phyloP scores from a whole-genome alignment of 139 green algal genomes.

The Chara braunii region DNA sequence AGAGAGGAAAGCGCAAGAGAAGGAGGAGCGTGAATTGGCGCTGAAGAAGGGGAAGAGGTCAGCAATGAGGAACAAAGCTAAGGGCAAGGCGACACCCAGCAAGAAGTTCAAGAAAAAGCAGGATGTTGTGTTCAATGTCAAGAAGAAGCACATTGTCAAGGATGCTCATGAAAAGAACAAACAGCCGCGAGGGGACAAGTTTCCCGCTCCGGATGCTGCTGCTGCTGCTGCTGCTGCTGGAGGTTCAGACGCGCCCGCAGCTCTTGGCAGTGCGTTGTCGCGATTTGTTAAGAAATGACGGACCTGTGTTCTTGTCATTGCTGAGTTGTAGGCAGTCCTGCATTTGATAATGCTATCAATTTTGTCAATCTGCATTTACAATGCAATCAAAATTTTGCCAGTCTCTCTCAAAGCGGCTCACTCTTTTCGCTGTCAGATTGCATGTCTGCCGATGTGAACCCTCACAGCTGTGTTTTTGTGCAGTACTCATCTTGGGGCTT shows the following conservation, averaged over 20 bases:
- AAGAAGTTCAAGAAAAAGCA: constrained; percentile 78
- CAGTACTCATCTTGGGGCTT: too few relatives aligned
- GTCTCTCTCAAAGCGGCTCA: too few relatives aligned
- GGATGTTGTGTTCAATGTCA: constrained; percentile 69
- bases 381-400: too few relatives aligned
- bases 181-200: background rate
- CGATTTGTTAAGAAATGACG: constrained; percentile 7
- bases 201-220: background rate
- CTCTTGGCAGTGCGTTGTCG: background rate
- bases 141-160: background rate
- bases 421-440: too few relatives aligned
- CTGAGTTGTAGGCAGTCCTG: too few relatives aligned
- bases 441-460: too few relatives aligned
- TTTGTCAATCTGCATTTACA: too few relatives aligned
- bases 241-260: constrained; percentile 3
- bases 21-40: background rate
- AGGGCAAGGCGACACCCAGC: constrained; percentile 83
- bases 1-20: background rate
- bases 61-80: constrained; percentile 20
- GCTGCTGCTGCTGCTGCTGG: background rate
- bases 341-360: too few relatives aligned
- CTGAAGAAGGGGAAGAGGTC: background rate
- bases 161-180: background rate
- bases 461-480: too few relatives aligned
- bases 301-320: too few relatives aligned